Evolutionary conservation across 2,329 filamentous ascomycete species (phyloP), one percentile per base, ranked within the genome.

Genomic region (Botryotinia narcissicola): DNA sequence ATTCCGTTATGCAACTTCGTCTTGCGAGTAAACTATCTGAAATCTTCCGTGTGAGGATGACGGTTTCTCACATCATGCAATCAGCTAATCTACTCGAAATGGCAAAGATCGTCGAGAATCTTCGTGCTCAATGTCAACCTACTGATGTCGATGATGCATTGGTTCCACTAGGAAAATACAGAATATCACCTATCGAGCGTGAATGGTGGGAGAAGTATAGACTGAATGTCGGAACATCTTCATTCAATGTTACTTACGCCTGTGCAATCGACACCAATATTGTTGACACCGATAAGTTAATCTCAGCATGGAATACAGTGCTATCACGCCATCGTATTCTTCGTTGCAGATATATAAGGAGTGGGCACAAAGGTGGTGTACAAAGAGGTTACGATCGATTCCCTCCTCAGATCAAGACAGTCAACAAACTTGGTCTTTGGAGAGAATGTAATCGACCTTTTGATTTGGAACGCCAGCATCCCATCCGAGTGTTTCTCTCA

Each of bases 201-300:
- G 73, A 74, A 37, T 74, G 73, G 73, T 70, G 42, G 54, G 40
- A 61, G 18, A 74, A 73, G 35, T 74, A 74, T 32, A 29, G 48
- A 32, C 12, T 69, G 22, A 46, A 54, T 46, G 48, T 48, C 18
- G 69, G 76, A 20, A 77, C 77, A 7, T 73, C 78, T 20, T 67
- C 44, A 42, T 81, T 81, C 76, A 81, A 80, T 69, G 79, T 81
- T 9, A 75, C 72, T 40, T 80, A 73, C 72, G 75, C 75, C 7
- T 76, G 60, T 8, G 40, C 72, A 44, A 54, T 75, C 2, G 61
- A 63, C 7, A 35, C 59, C 9, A 54, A 25, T 18, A 32, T 60
- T 12, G 73, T 79, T 35, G 74, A 79, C 71, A 32, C 69, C 12
- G 61, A 74, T 4, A 74, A 74, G 40, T 72, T 81, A 5, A 71